phyloP scores from a whole-genome alignment of 371 early-diverging fungal genomes.

The Circinella minor region DNA sequence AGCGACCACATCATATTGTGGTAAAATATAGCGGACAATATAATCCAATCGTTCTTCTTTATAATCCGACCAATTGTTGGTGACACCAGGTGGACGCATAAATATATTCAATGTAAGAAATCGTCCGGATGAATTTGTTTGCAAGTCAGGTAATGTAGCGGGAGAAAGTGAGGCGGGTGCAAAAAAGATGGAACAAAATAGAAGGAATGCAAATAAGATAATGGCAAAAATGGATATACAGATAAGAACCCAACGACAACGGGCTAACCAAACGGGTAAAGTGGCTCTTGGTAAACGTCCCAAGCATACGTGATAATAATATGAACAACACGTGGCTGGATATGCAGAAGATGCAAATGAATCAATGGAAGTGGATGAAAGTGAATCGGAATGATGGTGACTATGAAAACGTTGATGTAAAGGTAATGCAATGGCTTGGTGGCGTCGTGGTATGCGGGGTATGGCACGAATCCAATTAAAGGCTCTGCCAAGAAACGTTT shows the following conservation, averaged over 20 bases:
- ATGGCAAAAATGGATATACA: constrained; percentile 34
- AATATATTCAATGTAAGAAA: constrained; percentile 83
- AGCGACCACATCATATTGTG: constrained; percentile 76
- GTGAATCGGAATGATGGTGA: constrained; percentile 14
- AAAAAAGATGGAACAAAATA: constrained; percentile 46
- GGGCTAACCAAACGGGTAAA: constrained; percentile 35
- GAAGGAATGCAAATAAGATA: constrained; percentile 36
- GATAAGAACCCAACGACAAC: constrained; percentile 31
- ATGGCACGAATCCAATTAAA: constrained; percentile 52
- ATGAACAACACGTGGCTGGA: constrained; percentile 33
- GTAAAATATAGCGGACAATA: constrained; percentile 67
- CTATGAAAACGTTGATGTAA: constrained; percentile 16
- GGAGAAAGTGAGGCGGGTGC: constrained; percentile 32
- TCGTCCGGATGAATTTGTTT: constrained; percentile 47
- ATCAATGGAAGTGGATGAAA: constrained; percentile 25
- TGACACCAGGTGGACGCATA: constrained; percentile 85
- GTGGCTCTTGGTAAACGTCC: constrained; percentile 28
- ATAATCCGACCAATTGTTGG: constrained; percentile 78
- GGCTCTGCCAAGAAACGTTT: constrained; percentile 40
- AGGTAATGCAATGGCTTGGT: constrained; percentile 46
- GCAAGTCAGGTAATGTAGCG: constrained; percentile 39
- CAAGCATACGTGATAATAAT: constrained; percentile 23
- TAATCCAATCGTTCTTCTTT: constrained; percentile 76
- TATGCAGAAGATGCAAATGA: constrained; percentile 32
- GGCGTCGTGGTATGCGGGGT: constrained; percentile 46